phyloP scores from a whole-genome alignment of 306 rosid species.

The Morella rubra region DNA sequence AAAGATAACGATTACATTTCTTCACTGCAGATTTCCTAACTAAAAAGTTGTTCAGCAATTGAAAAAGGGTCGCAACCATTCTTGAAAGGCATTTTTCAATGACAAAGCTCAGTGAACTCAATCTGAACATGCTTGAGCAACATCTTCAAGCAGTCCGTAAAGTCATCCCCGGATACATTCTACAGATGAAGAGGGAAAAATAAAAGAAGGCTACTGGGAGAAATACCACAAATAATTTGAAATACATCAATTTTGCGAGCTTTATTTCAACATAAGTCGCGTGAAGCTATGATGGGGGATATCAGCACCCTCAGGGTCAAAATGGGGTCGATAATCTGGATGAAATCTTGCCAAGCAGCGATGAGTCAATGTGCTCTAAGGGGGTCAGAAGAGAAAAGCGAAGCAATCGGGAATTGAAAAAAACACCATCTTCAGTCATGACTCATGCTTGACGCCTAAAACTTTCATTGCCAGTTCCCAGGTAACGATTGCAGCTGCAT shows the following conservation, averaged over 20 bases:
- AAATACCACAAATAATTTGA: neutral
- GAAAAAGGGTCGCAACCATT: neutral
- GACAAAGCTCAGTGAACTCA: conserved; percentile 1
- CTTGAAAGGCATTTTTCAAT: neutral
- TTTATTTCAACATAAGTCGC: neutral
- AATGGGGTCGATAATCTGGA: neutral
- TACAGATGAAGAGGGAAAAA: neutral
- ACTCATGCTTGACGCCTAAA: conserved; percentile 59
- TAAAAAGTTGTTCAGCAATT: neutral
- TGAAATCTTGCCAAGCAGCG: neutral
- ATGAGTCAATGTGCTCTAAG: neutral
- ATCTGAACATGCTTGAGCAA: neutral
- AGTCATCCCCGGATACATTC: neutral
- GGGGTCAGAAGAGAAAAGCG: neutral
- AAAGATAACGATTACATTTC: neutral
- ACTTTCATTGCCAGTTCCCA: conserved; percentile 92
- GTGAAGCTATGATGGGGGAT: neutral
- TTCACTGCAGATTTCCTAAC: neutral
- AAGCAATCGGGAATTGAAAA: conserved; percentile 15
- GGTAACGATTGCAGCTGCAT: conserved; percentile 82
- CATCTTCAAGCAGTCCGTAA: neutral
- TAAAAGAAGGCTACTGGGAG: neutral
- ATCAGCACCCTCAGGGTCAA: conserved; percentile 1
- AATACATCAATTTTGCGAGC: neutral
- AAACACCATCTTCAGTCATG: conserved; percentile 41